Evolutionary conservation across 768 basidiomycete species (phyloP), one percentile per base, ranked within the genome.

Genomic region (Phanerochaete carnosa): DNA sequence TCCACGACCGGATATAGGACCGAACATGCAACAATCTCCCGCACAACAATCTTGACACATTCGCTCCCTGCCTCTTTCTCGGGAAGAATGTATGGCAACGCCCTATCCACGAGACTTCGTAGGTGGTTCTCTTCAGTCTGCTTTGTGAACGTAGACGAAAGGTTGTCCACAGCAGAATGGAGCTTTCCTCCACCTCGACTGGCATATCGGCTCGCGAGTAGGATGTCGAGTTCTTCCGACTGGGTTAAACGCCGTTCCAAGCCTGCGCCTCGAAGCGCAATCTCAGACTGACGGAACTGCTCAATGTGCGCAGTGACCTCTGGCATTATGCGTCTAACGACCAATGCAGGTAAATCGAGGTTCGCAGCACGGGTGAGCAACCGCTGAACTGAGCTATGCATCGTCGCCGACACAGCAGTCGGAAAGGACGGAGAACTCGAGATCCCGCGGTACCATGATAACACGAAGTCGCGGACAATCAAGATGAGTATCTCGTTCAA

Each of bases 61-160:
- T 79, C 80, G 68, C 93, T 95, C 51, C 74, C 77, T 4, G 80
- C 77, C 65, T 96, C 95, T 33, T 83, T 83, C 68, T 87, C 83
- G 1, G 95, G 93, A 16, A 98, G 76, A 39, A 95, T 73, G 49
- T 80, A 75, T 1, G 88, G 88, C 11, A 98, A 79, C 3, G 89
- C 81, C 50, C 77, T 83, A 58, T 89, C 91, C 16, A 94, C 78
- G 33, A 94, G 76, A 9, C 77, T 75, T 45, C 88, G 78, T 25
- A 98, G 81, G 74, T 98, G 94, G 60, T 82, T 83, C 69, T 98
- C 95, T 70, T 98, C 92, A 1, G 90, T 87, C 65, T 96, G 95
- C 62, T 88, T 87, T 22, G 94, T 92, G 66, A 95, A 94, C 0
- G 89, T 89, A 6, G 92, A 89, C 2, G 94, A 92, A 29, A 94